Base-by-base conservation (phyloP, 495 filamentous ascomycete genomes). In the Podospora tetraspora region DNA sequence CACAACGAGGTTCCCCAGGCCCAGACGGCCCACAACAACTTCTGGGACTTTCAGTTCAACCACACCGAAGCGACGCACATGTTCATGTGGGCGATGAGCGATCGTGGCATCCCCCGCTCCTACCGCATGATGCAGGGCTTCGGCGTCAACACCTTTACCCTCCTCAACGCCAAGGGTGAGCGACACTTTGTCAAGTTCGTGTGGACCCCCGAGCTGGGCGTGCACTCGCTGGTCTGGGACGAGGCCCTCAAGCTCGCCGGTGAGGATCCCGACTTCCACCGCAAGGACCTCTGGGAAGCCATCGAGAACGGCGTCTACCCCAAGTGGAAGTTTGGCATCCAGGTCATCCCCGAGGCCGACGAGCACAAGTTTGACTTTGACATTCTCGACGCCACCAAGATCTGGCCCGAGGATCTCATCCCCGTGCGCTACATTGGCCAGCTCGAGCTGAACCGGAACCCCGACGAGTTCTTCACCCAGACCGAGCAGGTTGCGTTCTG, bases 41-140 rank as follows among this genome's bases (percentile, higher is more conserved):
- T 86, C 68, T 89, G 85, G 85, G 86, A 89, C 74, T 86, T 89
- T 69, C 78, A 82, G 69, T 87, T 75, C 69, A 78, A 90, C 68
- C 89, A 92, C 72, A 73, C 86, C 2, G 92, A 96, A 77, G 83
- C 91, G 1, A 93, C 91, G 0, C 91, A 96, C 74, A 94, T 93
- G 91, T 91, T 88, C 68, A 86, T 90, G 79, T 94, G 91, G 91
- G 81, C 88, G 27, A 90, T 91, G 89, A 89, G 85, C 57, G 92
- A 96, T 74, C 86, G 91, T 13, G 87, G 83, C 32, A 94, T 94
- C 64, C 93, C 93, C 22, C 86, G 92, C 5, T 93, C 90, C 3
- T 92, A 82, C 73, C 89, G 91, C 12, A 95, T 94, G 91, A 94
- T 96, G 90, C 90, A 96, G 74, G 93, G 93, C 0, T 96, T 95